Evolutionary conservation across 176 grass and related monocot species (phyloP).

Genomic region (Dendrocalamus sinicus): DNA sequence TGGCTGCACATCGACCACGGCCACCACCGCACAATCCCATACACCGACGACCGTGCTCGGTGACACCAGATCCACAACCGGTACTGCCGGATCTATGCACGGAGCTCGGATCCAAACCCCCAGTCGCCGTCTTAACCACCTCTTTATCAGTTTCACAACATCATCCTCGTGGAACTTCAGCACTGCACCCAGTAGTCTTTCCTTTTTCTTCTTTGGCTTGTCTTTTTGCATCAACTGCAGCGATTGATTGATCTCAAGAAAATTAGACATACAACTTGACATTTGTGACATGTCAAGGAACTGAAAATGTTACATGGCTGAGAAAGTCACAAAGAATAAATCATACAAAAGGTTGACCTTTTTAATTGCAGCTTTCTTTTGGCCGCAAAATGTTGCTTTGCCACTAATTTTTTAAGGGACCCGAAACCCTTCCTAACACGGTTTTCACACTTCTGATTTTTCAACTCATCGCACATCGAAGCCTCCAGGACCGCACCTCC

Average conservation of each 20-base stretch:
- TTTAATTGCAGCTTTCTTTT: conserved; percentile 16
- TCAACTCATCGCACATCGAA: too few relatives aligned
- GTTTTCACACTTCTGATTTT: too few relatives aligned
- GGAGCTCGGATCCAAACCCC: too few relatives aligned
- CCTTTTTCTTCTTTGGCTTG: conserved; percentile 14
- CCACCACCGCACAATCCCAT: too few relatives aligned
- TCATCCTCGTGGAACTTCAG: conserved; percentile 33
- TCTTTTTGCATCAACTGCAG: not conserved
- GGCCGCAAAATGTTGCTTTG: not conserved
- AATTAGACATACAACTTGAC: not conserved
- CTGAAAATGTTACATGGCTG: not conserved
- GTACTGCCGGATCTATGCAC: too few relatives aligned
- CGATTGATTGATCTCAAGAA: not conserved
- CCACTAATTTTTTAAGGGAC: too few relatives aligned
- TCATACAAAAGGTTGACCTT: not conserved
- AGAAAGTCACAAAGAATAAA: not conserved
- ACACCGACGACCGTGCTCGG: too few relatives aligned
- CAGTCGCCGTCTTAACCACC: not conserved
- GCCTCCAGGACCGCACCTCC: too few relatives aligned
- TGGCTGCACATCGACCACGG: too few relatives aligned
- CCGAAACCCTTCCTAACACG: too few relatives aligned
- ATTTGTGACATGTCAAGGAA: not conserved
- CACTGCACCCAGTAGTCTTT: conserved; percentile 29
- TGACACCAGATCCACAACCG: too few relatives aligned
- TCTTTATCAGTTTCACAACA: not conserved